Percentiles rank a stretch among this genome's conserved stretches.
phyloP scores from a whole-genome alignment of 1,284 basidiomycete genomes.

The Ustilago nuda region DNA sequence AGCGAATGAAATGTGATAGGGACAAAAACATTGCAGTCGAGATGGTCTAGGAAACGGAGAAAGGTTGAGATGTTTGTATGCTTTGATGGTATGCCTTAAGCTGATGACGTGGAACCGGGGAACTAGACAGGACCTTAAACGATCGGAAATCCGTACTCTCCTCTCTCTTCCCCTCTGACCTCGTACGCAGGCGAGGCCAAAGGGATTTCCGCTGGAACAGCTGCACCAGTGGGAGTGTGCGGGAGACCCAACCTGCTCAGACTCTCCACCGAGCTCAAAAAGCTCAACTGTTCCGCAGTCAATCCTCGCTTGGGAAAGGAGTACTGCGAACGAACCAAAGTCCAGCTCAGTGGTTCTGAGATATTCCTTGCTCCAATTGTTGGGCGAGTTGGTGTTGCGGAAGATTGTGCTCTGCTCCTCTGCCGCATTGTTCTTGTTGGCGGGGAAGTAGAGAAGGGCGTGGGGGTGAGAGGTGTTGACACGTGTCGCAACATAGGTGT shows the following conservation, averaged over 20 bases:
- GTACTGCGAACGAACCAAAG: slow-evolving; percentile 42
- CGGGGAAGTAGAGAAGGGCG: slow-evolving; percentile 1
- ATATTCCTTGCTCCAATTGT: slow-evolving; percentile 19
- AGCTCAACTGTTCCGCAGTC: slow-evolving; percentile 41
- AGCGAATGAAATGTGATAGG: neutral
- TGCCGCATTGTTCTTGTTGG: neutral
- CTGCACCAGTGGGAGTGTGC: neutral
- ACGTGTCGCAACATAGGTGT: slow-evolving; percentile 28
- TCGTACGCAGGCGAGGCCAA: slow-evolving; percentile 31
- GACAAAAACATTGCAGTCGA: slow-evolving; percentile 1
- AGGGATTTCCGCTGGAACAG: neutral
- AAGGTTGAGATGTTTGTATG: neutral
- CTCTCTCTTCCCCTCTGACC: neutral
- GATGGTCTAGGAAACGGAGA: neutral
- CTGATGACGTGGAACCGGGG: neutral
- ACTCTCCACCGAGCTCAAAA: slow-evolving; percentile 49
- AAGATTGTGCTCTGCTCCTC: slow-evolving; percentile 15
- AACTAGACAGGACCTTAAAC: neutral
- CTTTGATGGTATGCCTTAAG: neutral
- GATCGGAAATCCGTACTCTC: slow-evolving; percentile 41
- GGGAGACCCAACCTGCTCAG: slow-evolving; percentile 47
- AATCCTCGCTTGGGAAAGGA: slow-evolving; percentile 37
- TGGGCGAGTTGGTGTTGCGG: slow-evolving; percentile 5
- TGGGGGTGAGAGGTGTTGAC: slow-evolving; percentile 25
- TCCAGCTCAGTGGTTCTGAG: slow-evolving; percentile 48